Evolutionary conservation across 768 basidiomycete genomes (phyloP), one percentile per base, ranked within the genome.

Genomic region (Pleurotus pulmonarius): DNA sequence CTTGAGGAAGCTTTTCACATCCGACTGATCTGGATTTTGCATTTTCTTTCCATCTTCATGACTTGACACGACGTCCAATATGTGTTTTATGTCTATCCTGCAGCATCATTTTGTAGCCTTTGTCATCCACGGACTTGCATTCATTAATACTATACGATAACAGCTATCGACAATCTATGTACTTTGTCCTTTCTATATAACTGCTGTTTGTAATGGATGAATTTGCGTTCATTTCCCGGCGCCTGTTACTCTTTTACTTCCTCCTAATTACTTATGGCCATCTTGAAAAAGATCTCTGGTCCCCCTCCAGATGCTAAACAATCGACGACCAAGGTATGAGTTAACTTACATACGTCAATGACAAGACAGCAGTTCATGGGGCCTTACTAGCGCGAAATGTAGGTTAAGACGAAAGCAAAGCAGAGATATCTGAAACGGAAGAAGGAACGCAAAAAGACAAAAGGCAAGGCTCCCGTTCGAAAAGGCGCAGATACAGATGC

Each of bases 391-490:
- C 15, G 34, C 13, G 41, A 41, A 39, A 39, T 40, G 20, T 53
- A 53, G 51, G 51, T 53, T 20, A 60, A 58, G 71, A 89, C 90
- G 1, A 86, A 80, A 56, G 86, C 88, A 1, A 89, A 91, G 67
- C 70, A 82, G 61, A 75, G 85, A 58, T 91, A 93, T 66, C 73
- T 91, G 43, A 85, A 81, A 65, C 82, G 83, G 49, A 93, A 93
- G 72, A 83, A 82, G 60, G 77, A 81, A 49, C 77, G 86, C 55
- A 79, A 81, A 65, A 89, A 87, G 70, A 75, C 61, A 38, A 65
- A 64, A 44, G 59, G 58, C 3, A 60, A 58, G 45, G 25, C 46
- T 7, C 4, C 56, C 5, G 24, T 55, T 13, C 25, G 46, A 5
- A 29, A 55, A 38, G 22, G 1, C 12, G 22, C 25, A 2, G 20